A percentile compares a stretch with the other conserved stretches of the same genome.
Conservation (phyloP, 1,284 basidiomycete genomes). For the Amylostereum areolatum region DNA sequence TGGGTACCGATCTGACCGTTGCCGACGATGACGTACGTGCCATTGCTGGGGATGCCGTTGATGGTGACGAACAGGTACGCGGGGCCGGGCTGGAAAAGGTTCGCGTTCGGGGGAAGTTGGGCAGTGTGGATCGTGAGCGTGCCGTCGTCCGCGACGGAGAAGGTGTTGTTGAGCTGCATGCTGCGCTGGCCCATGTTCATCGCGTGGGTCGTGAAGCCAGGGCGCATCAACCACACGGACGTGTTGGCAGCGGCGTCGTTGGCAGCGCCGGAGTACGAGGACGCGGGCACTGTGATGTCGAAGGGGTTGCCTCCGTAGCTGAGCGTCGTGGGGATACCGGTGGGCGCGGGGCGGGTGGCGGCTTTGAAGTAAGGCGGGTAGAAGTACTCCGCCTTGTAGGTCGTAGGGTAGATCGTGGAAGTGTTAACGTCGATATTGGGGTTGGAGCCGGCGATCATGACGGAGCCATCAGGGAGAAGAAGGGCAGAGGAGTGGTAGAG, state of each 20-base stretch:
- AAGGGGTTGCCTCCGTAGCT: slow-evolving; percentile 86
- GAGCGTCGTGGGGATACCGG: slow-evolving; percentile 67
- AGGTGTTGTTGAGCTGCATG: slow-evolving; percentile 75
- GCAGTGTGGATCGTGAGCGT: slow-evolving; percentile 70
- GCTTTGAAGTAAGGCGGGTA: slow-evolving; percentile 82
- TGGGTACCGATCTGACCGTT: slow-evolving; percentile 72
- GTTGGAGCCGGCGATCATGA: slow-evolving; percentile 89
- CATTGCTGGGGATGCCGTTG: slow-evolving; percentile 80
- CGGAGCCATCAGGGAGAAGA: slow-evolving; percentile 81
- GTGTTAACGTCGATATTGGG: slow-evolving; percentile 84
- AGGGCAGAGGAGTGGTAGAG: slow-evolving; percentile 90
- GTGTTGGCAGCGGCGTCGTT: slow-evolving; percentile 73
- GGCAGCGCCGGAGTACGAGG: slow-evolving; percentile 59
- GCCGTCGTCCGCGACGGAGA: slow-evolving; percentile 74
- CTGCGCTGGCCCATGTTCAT: slow-evolving; percentile 93
- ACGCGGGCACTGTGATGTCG: slow-evolving; percentile 55
- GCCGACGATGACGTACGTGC: slow-evolving; percentile 73
- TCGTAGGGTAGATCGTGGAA: slow-evolving; percentile 72
- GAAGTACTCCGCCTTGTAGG: slow-evolving; percentile 85
- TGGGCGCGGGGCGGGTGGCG: slow-evolving; percentile 62
- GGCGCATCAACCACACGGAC: slow-evolving; percentile 76
- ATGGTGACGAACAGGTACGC: slow-evolving; percentile 77
- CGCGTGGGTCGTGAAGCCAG: slow-evolving; percentile 91
- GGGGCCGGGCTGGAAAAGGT: slow-evolving; percentile 83
- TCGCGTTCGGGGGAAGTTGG: slow-evolving; percentile 77